Percentiles rank a stretch among this genome's conserved stretches.
Conservation (phyloP, 2,329 filamentous ascomycete genomes). For the Beauveria pseudobassiana region DNA sequence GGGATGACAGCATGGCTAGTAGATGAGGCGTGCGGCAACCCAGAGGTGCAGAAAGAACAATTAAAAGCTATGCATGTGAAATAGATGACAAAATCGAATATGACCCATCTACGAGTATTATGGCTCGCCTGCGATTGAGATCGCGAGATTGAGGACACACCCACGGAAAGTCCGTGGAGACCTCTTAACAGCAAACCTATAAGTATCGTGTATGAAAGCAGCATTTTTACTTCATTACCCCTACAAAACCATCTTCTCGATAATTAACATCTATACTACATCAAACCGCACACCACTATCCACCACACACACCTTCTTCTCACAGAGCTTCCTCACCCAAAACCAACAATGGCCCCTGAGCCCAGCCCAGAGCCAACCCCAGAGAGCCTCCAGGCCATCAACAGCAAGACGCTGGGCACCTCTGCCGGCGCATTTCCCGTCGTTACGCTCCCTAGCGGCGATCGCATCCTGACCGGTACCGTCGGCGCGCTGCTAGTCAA, state of each 20-base stretch:
- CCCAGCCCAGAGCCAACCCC: background rate
- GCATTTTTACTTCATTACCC: background rate
- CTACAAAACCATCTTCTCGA: too few relatives aligned
- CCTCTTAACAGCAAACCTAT: background rate
- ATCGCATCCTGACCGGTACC: conserved; percentile 13
- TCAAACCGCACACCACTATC: too few relatives aligned
- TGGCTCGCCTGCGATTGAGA: background rate
- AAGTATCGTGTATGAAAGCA: background rate
- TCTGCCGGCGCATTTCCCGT: conserved; percentile 11
- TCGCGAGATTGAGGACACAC: background rate
- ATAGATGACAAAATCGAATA: too few relatives aligned
- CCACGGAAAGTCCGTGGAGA: conserved; percentile 2
- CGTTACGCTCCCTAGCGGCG: conserved; percentile 13
- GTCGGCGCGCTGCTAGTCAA: conserved; percentile 14
- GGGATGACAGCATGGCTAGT: too few relatives aligned
- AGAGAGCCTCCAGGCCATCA: conserved; percentile 11
- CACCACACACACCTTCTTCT: too few relatives aligned
- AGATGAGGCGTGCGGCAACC: too few relatives aligned
- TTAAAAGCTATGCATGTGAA: background rate
- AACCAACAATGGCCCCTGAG: background rate
- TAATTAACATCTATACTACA: too few relatives aligned
- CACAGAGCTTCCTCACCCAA: background rate
- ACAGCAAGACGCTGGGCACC: conserved; percentile 13
- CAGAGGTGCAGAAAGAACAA: background rate
- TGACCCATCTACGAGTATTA: background rate